Percentiles rank a stretch among this genome's conserved stretches.
These are phyloP conservation scores for Knoxdaviesia proteae DNA, from an alignment of 2,329 filamentous ascomycete genomes.

Conservation along the genomic window DNA sequence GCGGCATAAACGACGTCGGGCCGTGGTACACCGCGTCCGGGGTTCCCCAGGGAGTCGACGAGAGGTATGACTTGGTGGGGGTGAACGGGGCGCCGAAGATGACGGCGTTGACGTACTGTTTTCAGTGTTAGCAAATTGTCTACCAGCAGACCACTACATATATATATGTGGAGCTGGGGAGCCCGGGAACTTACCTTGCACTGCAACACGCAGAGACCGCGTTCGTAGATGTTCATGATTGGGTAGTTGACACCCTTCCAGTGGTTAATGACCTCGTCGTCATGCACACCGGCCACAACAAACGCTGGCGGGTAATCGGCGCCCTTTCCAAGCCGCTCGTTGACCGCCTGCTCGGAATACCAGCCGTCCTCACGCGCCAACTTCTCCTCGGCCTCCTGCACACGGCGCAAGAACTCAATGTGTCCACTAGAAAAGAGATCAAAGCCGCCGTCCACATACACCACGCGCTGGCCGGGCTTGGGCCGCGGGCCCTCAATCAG, in stretches of 20 bases:
- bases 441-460: slow-evolving; percentile 93
- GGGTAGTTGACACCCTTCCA: slow-evolving; percentile 98
- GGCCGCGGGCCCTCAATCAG: slow-evolving; percentile 54
- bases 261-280: slow-evolving; percentile 84
- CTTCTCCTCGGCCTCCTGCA: slow-evolving; percentile 52
- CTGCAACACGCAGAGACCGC: slow-evolving; percentile 83
- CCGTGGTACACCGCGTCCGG: slow-evolving; percentile 83
- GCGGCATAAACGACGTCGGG: slow-evolving; percentile 75
- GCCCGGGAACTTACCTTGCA: slow-evolving; percentile 45
- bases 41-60: slow-evolving; percentile 48
- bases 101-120: slow-evolving; percentile 65
- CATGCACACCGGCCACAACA: slow-evolving; percentile 83
- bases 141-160: slow-evolving; percentile 1
- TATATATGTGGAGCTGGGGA: background rate
- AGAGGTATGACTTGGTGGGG: slow-evolving; percentile 60
- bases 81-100: slow-evolving; percentile 81
- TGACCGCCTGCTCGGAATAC: slow-evolving; percentile 44
- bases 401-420: slow-evolving; percentile 76
- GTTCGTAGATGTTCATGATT: slow-evolving; percentile 98
- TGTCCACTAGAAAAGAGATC: slow-evolving; percentile 94
- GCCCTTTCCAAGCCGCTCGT: slow-evolving; percentile 43
- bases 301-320: slow-evolving; percentile 65
- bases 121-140: slow-evolving; percentile 7
- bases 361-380: slow-evolving; percentile 49
- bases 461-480: slow-evolving; percentile 57